Percentiles rank a stretch among this genome's conserved stretches.
Conservation (phyloP, 1,284 basidiomycete species). For the Apiotrichum veenhuisii region DNA sequence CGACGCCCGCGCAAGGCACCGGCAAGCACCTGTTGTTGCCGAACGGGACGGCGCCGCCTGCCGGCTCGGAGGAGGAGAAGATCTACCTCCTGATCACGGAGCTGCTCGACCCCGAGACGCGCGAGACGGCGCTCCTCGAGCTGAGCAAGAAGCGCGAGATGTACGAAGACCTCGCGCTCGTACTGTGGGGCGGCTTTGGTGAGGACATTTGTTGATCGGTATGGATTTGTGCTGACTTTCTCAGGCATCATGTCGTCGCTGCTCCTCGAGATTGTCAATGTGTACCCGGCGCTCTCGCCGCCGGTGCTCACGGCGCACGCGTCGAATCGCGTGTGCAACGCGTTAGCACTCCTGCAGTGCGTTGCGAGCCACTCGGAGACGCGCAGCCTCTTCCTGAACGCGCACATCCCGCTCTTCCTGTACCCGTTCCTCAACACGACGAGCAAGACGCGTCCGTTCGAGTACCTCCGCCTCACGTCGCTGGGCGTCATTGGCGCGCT, state of each 20-base stretch:
- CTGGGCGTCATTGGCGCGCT: constrained; percentile 97
- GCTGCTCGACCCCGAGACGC: constrained; percentile 56
- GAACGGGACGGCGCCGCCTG: constrained; percentile 42
- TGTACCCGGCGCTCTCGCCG: constrained; percentile 93
- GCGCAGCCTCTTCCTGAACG: constrained; percentile 83
- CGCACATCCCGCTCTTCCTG: constrained; percentile 96
- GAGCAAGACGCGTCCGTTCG: constrained; percentile 97
- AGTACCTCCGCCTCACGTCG: constrained; percentile 95
- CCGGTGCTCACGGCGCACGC: constrained; percentile 96
- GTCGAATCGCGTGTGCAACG: constrained; percentile 99
- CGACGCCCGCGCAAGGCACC: constrained; percentile 18
- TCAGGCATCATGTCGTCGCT: constrained; percentile 97
- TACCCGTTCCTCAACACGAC: constrained; percentile 99
- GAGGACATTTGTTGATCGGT: constrained; percentile 42
- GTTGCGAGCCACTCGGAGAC: constrained; percentile 95
- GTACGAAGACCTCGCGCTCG: constrained; percentile 95
- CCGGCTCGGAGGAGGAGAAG: constrained; percentile 53
- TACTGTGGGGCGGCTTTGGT: constrained; percentile 99
- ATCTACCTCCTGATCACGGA: constrained; percentile 55
- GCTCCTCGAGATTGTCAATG: constrained; percentile 95
- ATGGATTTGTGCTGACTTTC: not conserved
- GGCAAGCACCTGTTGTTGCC: constrained; percentile 48
- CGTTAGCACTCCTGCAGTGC: constrained; percentile 93
- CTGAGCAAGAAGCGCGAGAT: constrained; percentile 98
- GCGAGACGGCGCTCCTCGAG: constrained; percentile 85